Conservation (phyloP, 192 early-diverging fungal species). For the Coemansia erecta region DNA sequence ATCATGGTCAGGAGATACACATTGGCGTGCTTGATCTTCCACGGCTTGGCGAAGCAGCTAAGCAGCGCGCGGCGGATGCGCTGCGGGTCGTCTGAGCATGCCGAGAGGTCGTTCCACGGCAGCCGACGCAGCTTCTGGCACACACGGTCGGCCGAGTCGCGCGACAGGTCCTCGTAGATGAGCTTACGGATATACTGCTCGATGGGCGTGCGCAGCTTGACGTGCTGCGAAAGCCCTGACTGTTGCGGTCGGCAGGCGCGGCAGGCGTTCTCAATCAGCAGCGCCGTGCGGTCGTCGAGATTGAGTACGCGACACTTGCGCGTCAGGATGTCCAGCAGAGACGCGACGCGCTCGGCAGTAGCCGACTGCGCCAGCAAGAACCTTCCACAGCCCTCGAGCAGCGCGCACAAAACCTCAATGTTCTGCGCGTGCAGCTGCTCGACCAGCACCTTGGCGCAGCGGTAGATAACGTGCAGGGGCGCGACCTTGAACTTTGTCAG, state of each 20-base stretch:
- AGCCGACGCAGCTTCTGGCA: slow-evolving; percentile 74
- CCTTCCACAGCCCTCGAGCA: slow-evolving; percentile 87
- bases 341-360: slow-evolving; percentile 63
- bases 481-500: slow-evolving; percentile 91
- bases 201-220: slow-evolving; percentile 74
- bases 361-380: slow-evolving; percentile 78
- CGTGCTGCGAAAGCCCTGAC: slow-evolving; percentile 48
- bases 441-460: slow-evolving; percentile 80
- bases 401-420: slow-evolving; percentile 77
- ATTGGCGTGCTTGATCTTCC: slow-evolving; percentile 91
- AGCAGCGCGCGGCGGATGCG: slow-evolving; percentile 58
- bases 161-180: slow-evolving; percentile 79
- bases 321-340: slow-evolving; percentile 84
- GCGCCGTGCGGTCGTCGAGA: slow-evolving; percentile 74
- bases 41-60: slow-evolving; percentile 84
- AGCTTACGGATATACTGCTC: slow-evolving; percentile 89
- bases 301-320: slow-evolving; percentile 83
- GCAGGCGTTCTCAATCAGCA: slow-evolving; percentile 95
- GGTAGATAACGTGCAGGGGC: slow-evolving; percentile 76
- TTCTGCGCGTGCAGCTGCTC: slow-evolving; percentile 83
- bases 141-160: slow-evolving; percentile 67
- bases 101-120: slow-evolving; percentile 69
- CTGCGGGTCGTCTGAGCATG: slow-evolving; percentile 21
- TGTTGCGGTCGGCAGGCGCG: slow-evolving; percentile 87
- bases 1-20: slow-evolving; percentile 81